Conservation (phyloP, 2,329 filamentous ascomycete genomes). For the Sporothrix mexicana region DNA sequence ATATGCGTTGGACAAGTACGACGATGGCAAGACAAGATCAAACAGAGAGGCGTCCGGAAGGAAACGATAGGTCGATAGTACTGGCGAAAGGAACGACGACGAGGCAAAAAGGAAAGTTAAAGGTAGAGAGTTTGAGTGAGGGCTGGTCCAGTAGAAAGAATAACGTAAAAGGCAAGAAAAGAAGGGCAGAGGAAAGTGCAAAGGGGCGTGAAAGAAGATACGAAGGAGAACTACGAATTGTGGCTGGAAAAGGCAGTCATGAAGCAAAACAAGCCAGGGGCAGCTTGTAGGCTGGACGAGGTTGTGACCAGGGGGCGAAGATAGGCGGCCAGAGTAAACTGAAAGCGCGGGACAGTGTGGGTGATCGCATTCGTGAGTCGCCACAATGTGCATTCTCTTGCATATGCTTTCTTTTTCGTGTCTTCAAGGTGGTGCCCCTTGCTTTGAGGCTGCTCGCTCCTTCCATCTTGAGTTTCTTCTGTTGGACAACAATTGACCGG, state of each 20-base stretch:
- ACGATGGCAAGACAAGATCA: neutral
- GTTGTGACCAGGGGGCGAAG: neutral
- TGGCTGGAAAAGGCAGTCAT: neutral
- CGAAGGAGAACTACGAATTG: neutral
- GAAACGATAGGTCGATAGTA: neutral
- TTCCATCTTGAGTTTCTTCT: neutral
- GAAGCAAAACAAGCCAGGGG: neutral
- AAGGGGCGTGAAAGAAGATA: neutral
- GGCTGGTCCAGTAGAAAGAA: neutral
- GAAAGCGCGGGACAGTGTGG: neutral
- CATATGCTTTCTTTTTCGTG: slow-evolving; percentile 18
- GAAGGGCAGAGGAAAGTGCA: neutral
- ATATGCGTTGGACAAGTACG: neutral
- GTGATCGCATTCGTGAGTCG: neutral
- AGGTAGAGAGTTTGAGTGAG: neutral
- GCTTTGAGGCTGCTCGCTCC: neutral
- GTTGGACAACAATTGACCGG: neutral
- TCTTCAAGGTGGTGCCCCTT: neutral
- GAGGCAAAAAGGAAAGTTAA: neutral
- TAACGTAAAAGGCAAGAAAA: neutral
- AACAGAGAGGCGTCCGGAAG: neutral
- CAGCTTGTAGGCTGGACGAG: neutral
- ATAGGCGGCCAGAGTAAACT: neutral
- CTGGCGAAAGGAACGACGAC: neutral
- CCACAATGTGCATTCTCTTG: neutral